phyloP scores from a whole-genome alignment of 495 filamentous ascomycete species.

The Cryomyces minteri region DNA sequence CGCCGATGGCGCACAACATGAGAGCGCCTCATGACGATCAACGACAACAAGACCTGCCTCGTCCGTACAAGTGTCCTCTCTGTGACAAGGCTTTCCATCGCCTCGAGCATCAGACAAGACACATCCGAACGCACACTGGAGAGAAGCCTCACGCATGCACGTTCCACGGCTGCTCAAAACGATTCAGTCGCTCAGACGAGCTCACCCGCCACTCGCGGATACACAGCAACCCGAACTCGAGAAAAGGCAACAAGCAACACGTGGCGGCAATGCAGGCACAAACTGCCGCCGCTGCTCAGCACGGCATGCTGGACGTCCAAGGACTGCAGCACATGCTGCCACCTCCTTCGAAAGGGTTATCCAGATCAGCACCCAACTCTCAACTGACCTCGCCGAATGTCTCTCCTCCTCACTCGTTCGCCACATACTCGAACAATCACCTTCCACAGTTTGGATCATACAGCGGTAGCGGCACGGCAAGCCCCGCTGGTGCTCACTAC shows the following conservation, averaged over 20 bases:
- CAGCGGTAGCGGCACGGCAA: constrained; percentile 22
- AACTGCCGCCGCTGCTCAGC: constrained; percentile 29
- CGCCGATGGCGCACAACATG: constrained; percentile 45
- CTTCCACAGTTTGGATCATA: constrained; percentile 47
- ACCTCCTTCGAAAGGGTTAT: constrained; percentile 57
- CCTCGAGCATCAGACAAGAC: constrained; percentile 91
- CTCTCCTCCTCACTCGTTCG: constrained; percentile 83
- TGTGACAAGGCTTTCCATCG: constrained; percentile 99
- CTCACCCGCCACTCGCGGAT: constrained; percentile 93
- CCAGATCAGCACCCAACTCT: constrained; percentile 76
- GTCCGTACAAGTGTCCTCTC: constrained; percentile 94
- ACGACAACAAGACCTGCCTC: constrained; percentile 58
- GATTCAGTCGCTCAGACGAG: constrained; percentile 93
- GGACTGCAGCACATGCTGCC: constrained; percentile 51
- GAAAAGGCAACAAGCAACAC: constrained; percentile 73
- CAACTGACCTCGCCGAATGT: constrained; percentile 85
- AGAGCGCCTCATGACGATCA: constrained; percentile 28
- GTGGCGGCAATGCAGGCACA: constrained; percentile 25
- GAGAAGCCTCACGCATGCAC: constrained; percentile 96
- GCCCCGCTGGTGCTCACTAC: constrained; percentile 25
- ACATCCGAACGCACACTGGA: constrained; percentile 94
- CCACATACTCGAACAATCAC: constrained; percentile 49
- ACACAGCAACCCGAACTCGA: constrained; percentile 96
- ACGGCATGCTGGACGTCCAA: constrained; percentile 26
- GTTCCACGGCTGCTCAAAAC: constrained; percentile 89